phyloP scores from a whole-genome alignment of 73 alveolate genomes.

The Paraurostyla sp. region DNA sequence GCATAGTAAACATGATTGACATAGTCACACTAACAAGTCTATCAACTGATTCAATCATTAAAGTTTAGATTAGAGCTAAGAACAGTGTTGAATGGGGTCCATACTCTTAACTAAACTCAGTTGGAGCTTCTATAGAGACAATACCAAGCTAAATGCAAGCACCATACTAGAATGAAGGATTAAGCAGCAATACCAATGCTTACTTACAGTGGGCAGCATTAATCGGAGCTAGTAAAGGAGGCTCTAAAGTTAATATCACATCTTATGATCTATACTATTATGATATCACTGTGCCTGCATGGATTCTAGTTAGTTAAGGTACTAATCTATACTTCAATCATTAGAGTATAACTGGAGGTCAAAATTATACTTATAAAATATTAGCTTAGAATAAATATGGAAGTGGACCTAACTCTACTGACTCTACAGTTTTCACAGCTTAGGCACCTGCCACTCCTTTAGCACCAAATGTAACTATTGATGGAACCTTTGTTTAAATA shows the following conservation, averaged over 20 bases:
- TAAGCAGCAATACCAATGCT: neutral
- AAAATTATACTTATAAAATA: neutral
- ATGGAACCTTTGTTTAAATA: slow-evolving; percentile 30
- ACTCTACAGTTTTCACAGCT: slow-evolving; percentile 25
- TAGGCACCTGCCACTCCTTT: slow-evolving; percentile 27
- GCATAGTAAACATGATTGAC: neutral
- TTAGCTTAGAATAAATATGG: slow-evolving; percentile 31
- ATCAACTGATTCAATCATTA: neutral
- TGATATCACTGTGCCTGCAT: neutral
- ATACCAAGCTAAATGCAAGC: slow-evolving; percentile 30
- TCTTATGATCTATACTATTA: neutral
- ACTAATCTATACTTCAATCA: neutral
- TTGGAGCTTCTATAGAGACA: slow-evolving; percentile 57
- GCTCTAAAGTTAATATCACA: neutral
- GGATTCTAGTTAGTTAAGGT: neutral
- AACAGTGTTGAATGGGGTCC: slow-evolving; percentile 54
- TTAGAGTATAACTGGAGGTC: slow-evolving; percentile 27
- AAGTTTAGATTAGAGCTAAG: slow-evolving; percentile 46
- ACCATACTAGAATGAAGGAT: neutral
- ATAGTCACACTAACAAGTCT: neutral
- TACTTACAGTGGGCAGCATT: slow-evolving; percentile 32
- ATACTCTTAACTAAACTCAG: slow-evolving; percentile 48
- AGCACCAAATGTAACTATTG: slow-evolving; percentile 26
- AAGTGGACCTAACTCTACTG: neutral
- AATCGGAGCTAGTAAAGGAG: neutral